A percentile compares a stretch with the other conserved stretches of the same genome.
Evolutionary conservation across 2,329 filamentous ascomycete species (phyloP).

Genomic region (Aotearoamyces nothofagi): DNA sequence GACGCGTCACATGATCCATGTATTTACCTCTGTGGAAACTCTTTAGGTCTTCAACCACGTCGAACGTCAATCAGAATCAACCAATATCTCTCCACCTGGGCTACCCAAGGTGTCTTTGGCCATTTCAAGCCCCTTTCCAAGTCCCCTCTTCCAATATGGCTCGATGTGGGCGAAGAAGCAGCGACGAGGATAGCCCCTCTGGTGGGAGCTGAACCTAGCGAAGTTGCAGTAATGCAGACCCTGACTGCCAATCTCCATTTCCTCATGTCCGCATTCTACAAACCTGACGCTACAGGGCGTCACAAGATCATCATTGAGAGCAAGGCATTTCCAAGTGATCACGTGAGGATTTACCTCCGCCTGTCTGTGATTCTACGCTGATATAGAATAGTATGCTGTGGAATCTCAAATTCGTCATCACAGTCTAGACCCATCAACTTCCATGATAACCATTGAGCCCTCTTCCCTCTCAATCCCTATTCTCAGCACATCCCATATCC

Average conservation of each 20-base stretch:
- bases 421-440: slow-evolving; percentile 43
- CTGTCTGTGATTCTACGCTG: neutral
- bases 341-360: slow-evolving; percentile 32
- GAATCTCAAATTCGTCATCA: slow-evolving; percentile 62
- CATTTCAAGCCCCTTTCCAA: slow-evolving; percentile 55
- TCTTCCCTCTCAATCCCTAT: slow-evolving; percentile 30
- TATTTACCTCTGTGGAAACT: slow-evolving; percentile 70
- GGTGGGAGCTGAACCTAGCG: slow-evolving; percentile 50
- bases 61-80: slow-evolving; percentile 48
- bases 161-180: slow-evolving; percentile 55
- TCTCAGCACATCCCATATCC: slow-evolving; percentile 50
- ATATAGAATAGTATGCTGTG: slow-evolving; percentile 48
- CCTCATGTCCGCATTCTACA: slow-evolving; percentile 66
- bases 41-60: slow-evolving; percentile 59
- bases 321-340: slow-evolving; percentile 71
- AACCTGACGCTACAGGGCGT: slow-evolving; percentile 36
- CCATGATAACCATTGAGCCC: slow-evolving; percentile 54
- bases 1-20: slow-evolving; percentile 15
- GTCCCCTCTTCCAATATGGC: slow-evolving; percentile 47
- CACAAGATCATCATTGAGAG: slow-evolving; percentile 69
- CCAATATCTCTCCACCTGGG: slow-evolving; percentile 60
- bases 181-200: slow-evolving; percentile 52
- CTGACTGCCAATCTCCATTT: slow-evolving; percentile 66
- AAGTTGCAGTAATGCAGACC: slow-evolving; percentile 69
- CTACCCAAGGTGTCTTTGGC: slow-evolving; percentile 59